Evolutionary conservation across 75 land plant genomes (phyloP), one percentile per base, ranked within the genome.

Genomic region (Azolla pinnata): DNA sequence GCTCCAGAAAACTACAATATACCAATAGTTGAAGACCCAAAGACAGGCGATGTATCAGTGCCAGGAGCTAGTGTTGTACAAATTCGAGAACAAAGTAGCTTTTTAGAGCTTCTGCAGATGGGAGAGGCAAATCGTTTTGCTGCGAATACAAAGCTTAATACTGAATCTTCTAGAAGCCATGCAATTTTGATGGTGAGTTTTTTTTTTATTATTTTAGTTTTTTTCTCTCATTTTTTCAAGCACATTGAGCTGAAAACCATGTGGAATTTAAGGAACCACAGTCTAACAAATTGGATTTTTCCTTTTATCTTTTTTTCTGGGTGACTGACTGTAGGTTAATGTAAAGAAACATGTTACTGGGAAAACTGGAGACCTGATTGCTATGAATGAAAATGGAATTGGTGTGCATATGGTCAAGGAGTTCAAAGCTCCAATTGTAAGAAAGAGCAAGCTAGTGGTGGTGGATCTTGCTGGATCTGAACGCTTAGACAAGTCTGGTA

Each of bases 111-210:
- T 46, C 63, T 95, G 34, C 74, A 82, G 24, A 31, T 80, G 24
- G 99, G 97, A 9, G 99, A 95, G 68, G 86, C 91, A 58, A 90
- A 95, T 65, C 71, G 99, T 17, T 70, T 90, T 76, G 99, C 99
- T 51, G 99, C 97, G 4, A 90, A 90, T 48, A 95, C 99, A 18
- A 95, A 90, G 58, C 68, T 95, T 19, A 95, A 95, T 67, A 95
- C 99, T 3, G 99, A 95, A 67, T 95, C 99, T 47, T 95, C 99
- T 61, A 81, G 99, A 2, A 95, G 99, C 68, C 99, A 95, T 83
- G 99, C 99, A 1, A 79, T 95, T 64, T 68, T 95, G 35, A 70
- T 95, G 97, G 99, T 95, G 60, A 78, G 29, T 62, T 3, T 34
- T 12, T 19, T 0, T 40, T 58, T 23, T 27, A 31, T 4, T 18